phyloP scores from a whole-genome alignment of 352 stramenopile species.

The Phytophthora multivora region DNA sequence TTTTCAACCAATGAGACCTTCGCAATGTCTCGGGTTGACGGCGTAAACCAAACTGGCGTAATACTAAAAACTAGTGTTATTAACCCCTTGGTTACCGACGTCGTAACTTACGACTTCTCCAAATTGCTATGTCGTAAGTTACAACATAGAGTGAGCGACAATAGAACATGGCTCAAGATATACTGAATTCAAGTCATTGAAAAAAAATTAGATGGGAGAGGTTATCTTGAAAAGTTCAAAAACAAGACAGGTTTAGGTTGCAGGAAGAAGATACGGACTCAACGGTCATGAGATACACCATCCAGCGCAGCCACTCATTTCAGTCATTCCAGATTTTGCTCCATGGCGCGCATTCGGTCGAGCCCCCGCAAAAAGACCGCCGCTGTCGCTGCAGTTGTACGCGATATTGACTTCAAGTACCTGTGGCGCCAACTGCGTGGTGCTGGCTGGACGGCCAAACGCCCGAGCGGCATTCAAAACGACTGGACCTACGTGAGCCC shows the following conservation, averaged over 20 bases:
- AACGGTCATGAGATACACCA: neutral
- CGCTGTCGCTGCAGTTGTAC: neutral
- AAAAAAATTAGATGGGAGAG: constrained; percentile 11
- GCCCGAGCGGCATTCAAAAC: neutral
- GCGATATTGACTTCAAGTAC: constrained; percentile 19
- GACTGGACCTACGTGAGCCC: constrained; percentile 9
- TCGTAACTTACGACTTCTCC: constrained; percentile 15
- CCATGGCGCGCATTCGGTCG: constrained; percentile 18
- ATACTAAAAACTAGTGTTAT: too few species aligned
- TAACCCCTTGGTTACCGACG: constrained; percentile 20
- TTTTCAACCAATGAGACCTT: too few species aligned
- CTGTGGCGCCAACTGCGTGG: constrained; percentile 15
- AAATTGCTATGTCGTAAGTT: constrained; percentile 13
- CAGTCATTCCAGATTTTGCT: constrained; percentile 25
- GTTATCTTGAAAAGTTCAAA: constrained; percentile 1
- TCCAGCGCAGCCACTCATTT: constrained; percentile 3
- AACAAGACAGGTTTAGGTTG: neutral
- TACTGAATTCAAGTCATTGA: constrained; percentile 15
- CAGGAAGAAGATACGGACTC: neutral
- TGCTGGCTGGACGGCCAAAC: constrained; percentile 16
- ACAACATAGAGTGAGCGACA: constrained; percentile 12
- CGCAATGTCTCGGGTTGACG: too few species aligned
- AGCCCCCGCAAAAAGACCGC: constrained; percentile 4
- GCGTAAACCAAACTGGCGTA: too few species aligned
- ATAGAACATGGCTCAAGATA: constrained; percentile 13